Evolutionary conservation across 176 grass and related monocot species (phyloP).

Genomic region (Luzula sylvatica): DNA sequence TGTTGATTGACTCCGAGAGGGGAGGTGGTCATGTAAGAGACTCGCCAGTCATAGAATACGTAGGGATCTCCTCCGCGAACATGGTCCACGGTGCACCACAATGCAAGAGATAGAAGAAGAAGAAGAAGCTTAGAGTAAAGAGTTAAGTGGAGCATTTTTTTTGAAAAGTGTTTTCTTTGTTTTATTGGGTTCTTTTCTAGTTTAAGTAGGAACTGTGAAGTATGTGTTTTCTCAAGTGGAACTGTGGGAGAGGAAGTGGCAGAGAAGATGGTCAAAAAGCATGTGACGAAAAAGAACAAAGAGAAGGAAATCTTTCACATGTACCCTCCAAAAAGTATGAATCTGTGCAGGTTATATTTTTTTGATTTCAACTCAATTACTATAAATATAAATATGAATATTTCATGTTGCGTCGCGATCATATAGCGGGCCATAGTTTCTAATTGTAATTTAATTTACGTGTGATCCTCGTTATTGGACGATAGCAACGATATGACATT

Average conservation of each 20-base stretch:
- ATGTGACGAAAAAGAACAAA: slow-evolving; percentile 24
- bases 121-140: slow-evolving; percentile 11
- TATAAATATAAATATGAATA: no score
- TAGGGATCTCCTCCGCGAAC: slow-evolving; percentile 59
- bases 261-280: slow-evolving; percentile 11
- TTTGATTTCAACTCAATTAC: no score
- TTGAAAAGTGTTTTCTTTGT: neutral
- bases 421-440: no score
- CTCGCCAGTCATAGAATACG: slow-evolving; percentile 81
- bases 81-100: slow-evolving; percentile 1
- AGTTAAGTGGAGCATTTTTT: neutral
- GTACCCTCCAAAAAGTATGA: neutral
- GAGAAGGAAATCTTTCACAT: neutral
- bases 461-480: no score
- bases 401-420: no score
- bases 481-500: no score
- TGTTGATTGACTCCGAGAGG: slow-evolving; percentile 70
- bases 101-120: slow-evolving; percentile 4
- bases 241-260: slow-evolving; percentile 1
- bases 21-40: slow-evolving; percentile 53
- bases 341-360: no score
- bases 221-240: slow-evolving; percentile 10
- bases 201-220: neutral
- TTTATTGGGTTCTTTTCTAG: neutral
- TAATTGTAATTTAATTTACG: no score